Evolutionary conservation across 257 asterid species (phyloP).

Genomic region (Vinca minor): DNA sequence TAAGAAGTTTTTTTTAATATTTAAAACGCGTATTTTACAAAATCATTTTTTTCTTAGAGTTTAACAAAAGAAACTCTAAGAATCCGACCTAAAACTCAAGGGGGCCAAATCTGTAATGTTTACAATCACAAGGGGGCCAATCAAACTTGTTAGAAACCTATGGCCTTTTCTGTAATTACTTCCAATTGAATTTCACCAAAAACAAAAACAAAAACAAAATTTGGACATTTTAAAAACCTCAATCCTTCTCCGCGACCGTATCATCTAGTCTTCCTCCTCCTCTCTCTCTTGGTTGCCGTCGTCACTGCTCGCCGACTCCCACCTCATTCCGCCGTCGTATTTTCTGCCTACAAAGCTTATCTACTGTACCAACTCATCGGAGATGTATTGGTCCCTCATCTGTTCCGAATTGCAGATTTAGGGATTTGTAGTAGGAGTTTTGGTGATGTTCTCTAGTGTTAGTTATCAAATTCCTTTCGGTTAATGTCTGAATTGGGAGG

Average conservation of each 20-base stretch:
- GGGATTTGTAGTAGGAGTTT: neutral
- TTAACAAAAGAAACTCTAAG: too few species aligned
- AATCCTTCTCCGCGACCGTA: neutral
- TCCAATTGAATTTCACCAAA: too few species aligned
- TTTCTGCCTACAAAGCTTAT: too few species aligned
- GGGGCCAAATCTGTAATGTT: neutral
- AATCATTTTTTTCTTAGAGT: too few species aligned
- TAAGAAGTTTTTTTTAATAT: too few species aligned
- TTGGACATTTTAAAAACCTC: neutral
- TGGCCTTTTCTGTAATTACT: neutral
- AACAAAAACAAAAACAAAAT: neutral
- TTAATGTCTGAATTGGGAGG: neutral
- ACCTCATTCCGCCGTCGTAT: neutral
- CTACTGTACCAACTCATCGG: neutral
- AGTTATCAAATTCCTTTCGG: neutral
- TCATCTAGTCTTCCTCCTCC: neutral
- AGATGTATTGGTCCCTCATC: too few species aligned
- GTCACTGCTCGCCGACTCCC: neutral
- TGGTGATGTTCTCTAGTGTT: neutral
- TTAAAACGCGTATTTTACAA: too few species aligned
- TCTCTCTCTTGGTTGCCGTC: conserved; percentile 1
- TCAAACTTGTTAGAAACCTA: neutral
- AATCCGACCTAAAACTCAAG: too few species aligned
- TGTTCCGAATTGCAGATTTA: neutral
- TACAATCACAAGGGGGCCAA: neutral